Conservation (phyloP, 75 land plant species). For the Chamaecyparis obtusa region DNA sequence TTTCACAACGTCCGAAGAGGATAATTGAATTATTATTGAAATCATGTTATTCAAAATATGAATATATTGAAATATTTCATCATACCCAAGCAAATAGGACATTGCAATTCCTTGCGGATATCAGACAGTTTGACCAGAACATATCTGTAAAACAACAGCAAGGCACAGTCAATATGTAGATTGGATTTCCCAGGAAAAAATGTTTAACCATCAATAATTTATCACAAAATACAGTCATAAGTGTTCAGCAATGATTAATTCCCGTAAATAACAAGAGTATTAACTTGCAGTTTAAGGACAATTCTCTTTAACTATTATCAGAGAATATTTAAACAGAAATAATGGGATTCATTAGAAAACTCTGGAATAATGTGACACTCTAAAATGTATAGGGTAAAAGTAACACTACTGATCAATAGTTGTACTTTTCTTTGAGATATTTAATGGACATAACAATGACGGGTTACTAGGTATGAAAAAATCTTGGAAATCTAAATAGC, state of each 20-base stretch:
- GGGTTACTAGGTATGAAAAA: not conserved
- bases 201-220: not conserved
- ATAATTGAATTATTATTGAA: not conserved
- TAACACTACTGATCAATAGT: not conserved
- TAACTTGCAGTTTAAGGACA: not conserved
- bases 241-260: not conserved
- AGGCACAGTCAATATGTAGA: not conserved
- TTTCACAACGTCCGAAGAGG: not conserved
- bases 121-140: conserved; percentile 40
- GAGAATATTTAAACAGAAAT: not conserved
- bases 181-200: not conserved
- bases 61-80: not conserved
- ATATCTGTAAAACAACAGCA: conserved; percentile 23
- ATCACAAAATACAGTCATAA: not conserved
- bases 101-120: conserved; percentile 64
- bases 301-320: not conserved
- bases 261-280: not conserved
- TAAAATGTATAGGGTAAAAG: not conserved
- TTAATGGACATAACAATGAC: not conserved
- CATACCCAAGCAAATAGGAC: conserved; percentile 66
- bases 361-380: not conserved
- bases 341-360: not conserved
- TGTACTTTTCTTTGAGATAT: not conserved
- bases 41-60: not conserved
- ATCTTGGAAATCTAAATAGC: not conserved